A percentile compares a stretch with the other conserved stretches of the same genome.
phyloP scores from a whole-genome alignment of 768 basidiomycete genomes.

The Suillus placidus region DNA sequence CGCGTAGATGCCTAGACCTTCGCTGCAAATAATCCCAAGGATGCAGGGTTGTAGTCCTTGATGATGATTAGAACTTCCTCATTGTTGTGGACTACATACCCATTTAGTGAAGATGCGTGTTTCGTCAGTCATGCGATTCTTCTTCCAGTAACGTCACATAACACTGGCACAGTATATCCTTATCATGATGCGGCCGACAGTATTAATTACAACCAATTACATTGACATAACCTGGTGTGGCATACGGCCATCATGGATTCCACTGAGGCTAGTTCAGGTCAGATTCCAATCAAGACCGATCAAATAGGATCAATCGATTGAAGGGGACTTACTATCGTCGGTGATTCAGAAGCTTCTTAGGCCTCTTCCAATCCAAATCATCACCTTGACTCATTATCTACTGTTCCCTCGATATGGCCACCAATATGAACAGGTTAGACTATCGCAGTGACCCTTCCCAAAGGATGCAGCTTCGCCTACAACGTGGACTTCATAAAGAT shows the following conservation, averaged over 20 bases:
- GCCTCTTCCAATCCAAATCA: not conserved
- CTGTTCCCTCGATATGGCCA: not conserved
- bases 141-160: not conserved
- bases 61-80: not conserved
- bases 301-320: not conserved
- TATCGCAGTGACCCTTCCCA: not conserved
- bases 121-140: not conserved
- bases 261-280: slow-evolving; percentile 1
- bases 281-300: slow-evolving; percentile 6
- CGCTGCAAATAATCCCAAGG: not conserved
- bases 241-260: not conserved
- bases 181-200: not conserved
- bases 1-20: not conserved
- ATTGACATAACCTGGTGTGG: not conserved
- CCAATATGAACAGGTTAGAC: not conserved
- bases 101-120: slow-evolving; percentile 3
- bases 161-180: not conserved
- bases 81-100: not conserved
- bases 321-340: not conserved
- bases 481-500: slow-evolving; percentile 8
- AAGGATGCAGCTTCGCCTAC: slow-evolving; percentile 9
- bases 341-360: not conserved
- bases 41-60: not conserved
- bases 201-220: not conserved
- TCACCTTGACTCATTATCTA: not conserved